A percentile compares a stretch with the other conserved stretches of the same genome.
Conservation (phyloP, 352 stramenopile species). For the Pythium aristosporum region DNA sequence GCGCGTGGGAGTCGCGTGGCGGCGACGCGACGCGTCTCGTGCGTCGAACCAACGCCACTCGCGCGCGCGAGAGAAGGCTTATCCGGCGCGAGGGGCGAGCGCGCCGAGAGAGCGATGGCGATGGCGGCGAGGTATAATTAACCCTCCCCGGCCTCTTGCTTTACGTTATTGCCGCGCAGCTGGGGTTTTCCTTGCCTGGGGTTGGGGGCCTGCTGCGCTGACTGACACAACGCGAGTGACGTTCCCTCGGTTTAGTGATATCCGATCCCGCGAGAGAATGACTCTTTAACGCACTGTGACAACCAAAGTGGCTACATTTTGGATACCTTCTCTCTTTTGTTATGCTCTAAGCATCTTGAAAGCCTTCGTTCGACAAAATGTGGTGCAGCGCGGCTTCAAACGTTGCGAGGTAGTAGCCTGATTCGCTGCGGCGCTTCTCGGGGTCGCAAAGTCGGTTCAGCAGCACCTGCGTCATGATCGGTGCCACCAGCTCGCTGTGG, state of each 20-base stretch:
- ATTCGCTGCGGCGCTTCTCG: conserved; percentile 82
- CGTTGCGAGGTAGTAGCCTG: conserved; percentile 86
- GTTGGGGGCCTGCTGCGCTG: conserved; percentile 6
- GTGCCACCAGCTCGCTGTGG: conserved; percentile 67
- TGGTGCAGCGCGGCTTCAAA: conserved; percentile 82
- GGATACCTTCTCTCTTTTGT: not conserved
- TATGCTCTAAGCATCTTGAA: conserved; percentile 22
- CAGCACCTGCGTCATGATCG: conserved; percentile 81
- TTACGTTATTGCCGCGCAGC: not conserved
- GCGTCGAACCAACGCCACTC: not conserved
- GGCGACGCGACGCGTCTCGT: not conserved
- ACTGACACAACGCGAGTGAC: not conserved
- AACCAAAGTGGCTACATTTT: conserved; percentile 11
- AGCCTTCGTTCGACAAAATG: conserved; percentile 67
- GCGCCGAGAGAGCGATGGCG: not conserved
- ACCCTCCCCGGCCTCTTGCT: not conserved
- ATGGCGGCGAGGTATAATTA: conserved; percentile 10
- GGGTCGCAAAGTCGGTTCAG: conserved; percentile 82
- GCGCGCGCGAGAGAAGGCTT: not conserved
- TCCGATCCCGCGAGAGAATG: not conserved
- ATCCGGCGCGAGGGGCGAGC: not conserved
- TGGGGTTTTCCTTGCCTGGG: conserved; percentile 5
- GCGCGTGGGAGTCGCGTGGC: not conserved
- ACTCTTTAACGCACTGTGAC: not conserved
- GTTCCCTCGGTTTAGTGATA: not conserved